Evolutionary conservation across 2,329 filamentous ascomycete genomes (phyloP), one percentile per base, ranked within the genome.

Genomic region (Fusarium musae): DNA sequence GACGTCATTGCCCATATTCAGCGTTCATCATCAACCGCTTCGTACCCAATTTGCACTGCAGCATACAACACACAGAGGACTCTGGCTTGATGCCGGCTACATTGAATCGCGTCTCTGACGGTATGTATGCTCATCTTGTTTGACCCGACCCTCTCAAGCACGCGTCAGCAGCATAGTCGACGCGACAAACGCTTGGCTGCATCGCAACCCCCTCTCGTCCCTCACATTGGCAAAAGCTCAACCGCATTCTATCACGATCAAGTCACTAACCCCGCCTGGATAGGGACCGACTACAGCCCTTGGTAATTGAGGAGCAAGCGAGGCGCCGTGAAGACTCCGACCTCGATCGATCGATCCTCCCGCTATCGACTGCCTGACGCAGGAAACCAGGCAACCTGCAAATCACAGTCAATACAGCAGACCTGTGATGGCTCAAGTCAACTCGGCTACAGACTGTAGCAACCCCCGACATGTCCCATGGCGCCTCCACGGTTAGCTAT

Each of bases 301-400:
- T 79, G 1, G 59, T 83, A 37, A 69, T 78, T 46, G 78, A 84
- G 40, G 81, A 84, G 66, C 79, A 83, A 65, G 70, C 72, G 15
- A 78, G 77, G 28, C 79, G 82, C 34, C 76, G 82, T 37, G 78
- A 78, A 54, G 72, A 69, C 9, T 65, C 43, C 6, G 65, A 71
- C 75, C 80, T 9, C 12, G 12, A 28, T 9, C 79, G 78, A 2
- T 80, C 83, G 2, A 84, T 83, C 30, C 54, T 84, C 26, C 82
- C 80, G 42, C 23, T 60, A 16, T 68, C 58, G 15, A 39, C 37
- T 50, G 40, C 36, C 16, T 63, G 3, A 34, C 34, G 11, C 57
- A 72, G 32, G 72, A 52, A 34, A 50, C 34, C 16, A 17, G 34
- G 34, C 34, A 17, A 36, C 32, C 62, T 47, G 32, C 58, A 34